phyloP scores from a whole-genome alignment of 495 filamentous ascomycete species.

The Aspergillus leporis region DNA sequence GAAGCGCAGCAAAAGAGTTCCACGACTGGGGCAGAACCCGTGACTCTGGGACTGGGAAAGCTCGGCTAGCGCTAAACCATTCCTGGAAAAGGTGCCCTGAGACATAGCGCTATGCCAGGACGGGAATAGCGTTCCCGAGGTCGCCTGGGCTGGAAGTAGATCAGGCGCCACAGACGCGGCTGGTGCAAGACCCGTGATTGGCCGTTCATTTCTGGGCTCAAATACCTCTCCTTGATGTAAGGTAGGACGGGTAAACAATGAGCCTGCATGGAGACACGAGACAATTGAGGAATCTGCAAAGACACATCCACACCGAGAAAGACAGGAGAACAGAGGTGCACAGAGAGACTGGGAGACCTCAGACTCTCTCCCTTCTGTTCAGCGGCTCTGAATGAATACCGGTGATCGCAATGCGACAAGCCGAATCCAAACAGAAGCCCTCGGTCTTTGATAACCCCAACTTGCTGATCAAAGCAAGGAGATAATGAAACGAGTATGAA shows the following conservation, averaged over 20 bases:
- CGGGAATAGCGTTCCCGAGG: slow-evolving; percentile 42
- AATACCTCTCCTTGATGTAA: slow-evolving; percentile 20
- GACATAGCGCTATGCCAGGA: slow-evolving; percentile 17
- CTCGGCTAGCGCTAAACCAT: slow-evolving; percentile 33
- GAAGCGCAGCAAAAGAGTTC: slow-evolving; percentile 11
- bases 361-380: background rate
- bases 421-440: background rate
- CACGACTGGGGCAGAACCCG: slow-evolving; percentile 36
- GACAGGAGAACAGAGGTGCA: background rate
- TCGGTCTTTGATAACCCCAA: background rate
- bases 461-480: background rate
- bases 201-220: slow-evolving; percentile 10
- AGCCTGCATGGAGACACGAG: slow-evolving; percentile 23
- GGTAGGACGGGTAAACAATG: slow-evolving; percentile 25
- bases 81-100: slow-evolving; percentile 22
- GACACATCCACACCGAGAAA: background rate
- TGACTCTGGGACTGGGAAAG: slow-evolving; percentile 41
- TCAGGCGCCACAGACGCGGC: slow-evolving; percentile 33
- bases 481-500: background rate
- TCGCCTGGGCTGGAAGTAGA: slow-evolving; percentile 33
- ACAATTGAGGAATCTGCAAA: slow-evolving; percentile 3
- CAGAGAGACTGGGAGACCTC: background rate
- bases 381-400: background rate
- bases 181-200: slow-evolving; percentile 20
- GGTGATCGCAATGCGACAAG: background rate